These are phyloP conservation scores for Limnanthes douglasii DNA, from an alignment of 345 rosid genomes.

Conservation along the genomic window DNA sequence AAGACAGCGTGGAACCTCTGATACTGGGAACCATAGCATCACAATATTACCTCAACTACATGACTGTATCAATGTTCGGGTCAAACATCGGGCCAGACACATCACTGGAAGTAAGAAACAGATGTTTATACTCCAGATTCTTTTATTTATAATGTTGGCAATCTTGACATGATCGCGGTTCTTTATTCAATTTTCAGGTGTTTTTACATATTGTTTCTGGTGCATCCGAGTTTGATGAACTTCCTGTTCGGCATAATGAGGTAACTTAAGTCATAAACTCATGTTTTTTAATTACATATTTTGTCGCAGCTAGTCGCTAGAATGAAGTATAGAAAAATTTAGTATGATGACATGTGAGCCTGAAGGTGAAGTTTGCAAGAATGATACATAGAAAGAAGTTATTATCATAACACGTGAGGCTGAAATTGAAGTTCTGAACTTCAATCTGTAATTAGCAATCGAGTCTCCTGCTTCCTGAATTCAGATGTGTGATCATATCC, in stretches of 20 bases:
- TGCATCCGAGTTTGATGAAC: constrained; percentile 87
- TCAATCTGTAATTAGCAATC: too few species aligned
- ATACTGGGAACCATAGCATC: constrained; percentile 94
- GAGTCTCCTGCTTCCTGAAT: too few species aligned
- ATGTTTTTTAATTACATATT: not conserved
- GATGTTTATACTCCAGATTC: constrained; percentile 1
- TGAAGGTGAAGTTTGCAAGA: too few species aligned
- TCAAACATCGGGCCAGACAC: constrained; percentile 90
- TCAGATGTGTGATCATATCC: too few species aligned
- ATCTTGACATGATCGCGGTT: too few species aligned
- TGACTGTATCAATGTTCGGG: constrained; percentile 95
- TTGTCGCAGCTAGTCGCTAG: too few species aligned
- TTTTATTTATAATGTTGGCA: constrained; percentile 1
- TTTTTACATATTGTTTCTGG: constrained; percentile 79
- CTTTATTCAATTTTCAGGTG: constrained; percentile 26
- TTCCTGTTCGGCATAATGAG: constrained; percentile 99
- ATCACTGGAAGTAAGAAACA: constrained; percentile 64
- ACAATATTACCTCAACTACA: constrained; percentile 86
- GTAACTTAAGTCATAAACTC: constrained; percentile 15
- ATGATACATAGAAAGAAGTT: too few species aligned
- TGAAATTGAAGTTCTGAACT: too few species aligned
- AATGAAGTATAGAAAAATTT: too few species aligned
- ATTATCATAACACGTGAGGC: too few species aligned
- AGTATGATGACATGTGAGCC: too few species aligned
- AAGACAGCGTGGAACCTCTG: constrained; percentile 60